Base-by-base conservation (phyloP, 2,329 filamentous ascomycete genomes). In the Bretziella fagacearum region DNA sequence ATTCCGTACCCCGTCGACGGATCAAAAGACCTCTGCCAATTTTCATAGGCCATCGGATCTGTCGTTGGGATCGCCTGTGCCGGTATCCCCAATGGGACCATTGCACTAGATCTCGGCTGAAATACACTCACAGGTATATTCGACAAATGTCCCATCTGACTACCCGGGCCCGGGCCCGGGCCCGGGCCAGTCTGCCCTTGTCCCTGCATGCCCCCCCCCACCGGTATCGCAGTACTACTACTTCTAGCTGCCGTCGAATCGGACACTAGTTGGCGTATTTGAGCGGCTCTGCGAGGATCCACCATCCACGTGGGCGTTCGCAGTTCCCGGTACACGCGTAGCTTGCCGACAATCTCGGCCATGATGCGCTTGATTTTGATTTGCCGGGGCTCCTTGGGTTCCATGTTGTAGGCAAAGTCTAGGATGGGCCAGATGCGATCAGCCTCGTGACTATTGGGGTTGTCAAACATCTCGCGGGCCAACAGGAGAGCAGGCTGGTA, bases 401-500 rank as follows among this genome's bases (percentile, higher is more conserved):
- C 69, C 23, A 78, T 63, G 44, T 75, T 71, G 57, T 84, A 86
- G 20, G 82, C 75, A 56, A 77, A 85, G 56, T 86, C 79, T 22
- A 84, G 63, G 54, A 77, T 80, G 27, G 65, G 63, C 80, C 81
- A 84, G 49, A 84, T 80, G 6, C 80, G 70, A 20, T 72, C 68
- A 2, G 75, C 74, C 51, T 81, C 69, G 44, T 67, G 67, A 41
- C 70, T 65, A 46, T 69, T 62, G 0, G 75, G 72, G 33, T 69
- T 67, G 40, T 70, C 69, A 56, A 76, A 80, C 3, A 84, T 62
- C 56, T 86, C 80, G 18, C 74, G 71, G 5, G 83, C 66, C 18
- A 87, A 64, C 1, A 86, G 65, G 26, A 86, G 66, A 0, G 80
- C 78, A 3, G 72, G 69, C 55, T 85, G 81, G 58, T 79, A 84